Evolutionary conservation across 768 basidiomycete species (phyloP), one percentile per base, ranked within the genome.

Genomic region (Epithele typhae): DNA sequence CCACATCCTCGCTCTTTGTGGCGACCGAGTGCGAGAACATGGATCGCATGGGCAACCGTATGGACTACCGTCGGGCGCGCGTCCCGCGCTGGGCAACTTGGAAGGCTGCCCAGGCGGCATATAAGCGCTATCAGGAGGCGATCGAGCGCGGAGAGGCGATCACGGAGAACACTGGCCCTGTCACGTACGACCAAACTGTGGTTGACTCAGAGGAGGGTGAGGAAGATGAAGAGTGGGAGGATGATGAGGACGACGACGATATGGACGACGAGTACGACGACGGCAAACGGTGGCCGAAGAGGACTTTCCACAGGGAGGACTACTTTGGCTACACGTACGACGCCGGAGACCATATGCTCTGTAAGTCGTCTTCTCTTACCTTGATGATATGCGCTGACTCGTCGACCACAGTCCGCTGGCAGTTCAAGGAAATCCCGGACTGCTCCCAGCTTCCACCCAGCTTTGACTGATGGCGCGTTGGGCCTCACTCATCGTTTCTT

Each of bases 321-420:
- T 57, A 62, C 49, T 70, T 63, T 25, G 68, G 67, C 5, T 55
- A 68, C 37, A 38, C 59, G n/a, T 68, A 68, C 48, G 70, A 72
- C 43, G 59, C 66, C 3, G 67, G 64, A 8, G 53, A 61, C 1
- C 62, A 68, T 49, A 46, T 54, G 14, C 40, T 70, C 14, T 64
- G 69, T 70, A 40, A 46, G 68, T 63, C 34, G 21, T 19, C 30
- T 43, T 34, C 32, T 9, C 14, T 30, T 12, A 21, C 38, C 9
- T 22, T 11, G 30, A 17, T 15, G 24, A 19, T 27, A n/a, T 25
- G 27, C 14, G 27, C 27, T 30, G 27, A 30, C 27, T 7, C 14
- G 14, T 30, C 14, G 27, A 30, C 8, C 27, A 30, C 27, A 39
- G 48, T 44, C n/a, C 30, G 43, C 17, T 49, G 34, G 19, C 36